A percentile compares a stretch with the other conserved stretches of the same genome.
Evolutionary conservation across 257 asterid species (phyloP).

Genomic region (Solanum phureja): DNA sequence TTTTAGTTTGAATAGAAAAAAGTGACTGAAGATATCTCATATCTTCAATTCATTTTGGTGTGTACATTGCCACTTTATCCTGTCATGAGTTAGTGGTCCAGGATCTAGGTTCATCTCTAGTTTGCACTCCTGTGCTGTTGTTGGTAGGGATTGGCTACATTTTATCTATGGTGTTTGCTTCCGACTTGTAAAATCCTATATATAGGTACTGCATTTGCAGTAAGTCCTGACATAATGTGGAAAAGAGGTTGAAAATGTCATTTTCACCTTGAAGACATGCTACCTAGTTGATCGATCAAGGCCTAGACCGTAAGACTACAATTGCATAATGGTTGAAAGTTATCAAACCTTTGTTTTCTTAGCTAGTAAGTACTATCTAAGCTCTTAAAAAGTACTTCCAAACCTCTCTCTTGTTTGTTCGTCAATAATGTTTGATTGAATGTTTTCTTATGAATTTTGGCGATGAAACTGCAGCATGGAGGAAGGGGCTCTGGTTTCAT

Average conservation of each 20-base stretch:
- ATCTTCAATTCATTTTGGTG: neutral
- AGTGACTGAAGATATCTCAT: neutral
- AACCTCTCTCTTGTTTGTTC: neutral
- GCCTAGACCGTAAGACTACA: neutral
- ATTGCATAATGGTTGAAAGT: neutral
- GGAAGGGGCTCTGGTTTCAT: slow-evolving; percentile 78
- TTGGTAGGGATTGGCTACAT: neutral
- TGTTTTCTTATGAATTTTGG: neutral
- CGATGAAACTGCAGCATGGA: slow-evolving; percentile 50
- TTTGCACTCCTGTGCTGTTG: neutral
- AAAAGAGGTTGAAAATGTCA: neutral
- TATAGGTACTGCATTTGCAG: neutral
- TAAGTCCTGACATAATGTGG: neutral
- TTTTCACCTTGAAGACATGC: neutral
- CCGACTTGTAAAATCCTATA: neutral
- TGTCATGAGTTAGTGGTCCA: neutral
- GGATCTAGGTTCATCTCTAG: neutral
- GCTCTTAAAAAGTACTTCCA: neutral
- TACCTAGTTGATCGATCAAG: neutral
- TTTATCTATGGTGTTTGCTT: neutral
- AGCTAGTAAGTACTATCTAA: neutral
- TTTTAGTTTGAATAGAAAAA: neutral
- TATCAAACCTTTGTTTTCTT: neutral
- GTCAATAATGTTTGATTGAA: neutral
- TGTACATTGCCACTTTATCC: neutral